Conservation (phyloP, 768 basidiomycete species). For the Cyclocybe cylindracea region DNA sequence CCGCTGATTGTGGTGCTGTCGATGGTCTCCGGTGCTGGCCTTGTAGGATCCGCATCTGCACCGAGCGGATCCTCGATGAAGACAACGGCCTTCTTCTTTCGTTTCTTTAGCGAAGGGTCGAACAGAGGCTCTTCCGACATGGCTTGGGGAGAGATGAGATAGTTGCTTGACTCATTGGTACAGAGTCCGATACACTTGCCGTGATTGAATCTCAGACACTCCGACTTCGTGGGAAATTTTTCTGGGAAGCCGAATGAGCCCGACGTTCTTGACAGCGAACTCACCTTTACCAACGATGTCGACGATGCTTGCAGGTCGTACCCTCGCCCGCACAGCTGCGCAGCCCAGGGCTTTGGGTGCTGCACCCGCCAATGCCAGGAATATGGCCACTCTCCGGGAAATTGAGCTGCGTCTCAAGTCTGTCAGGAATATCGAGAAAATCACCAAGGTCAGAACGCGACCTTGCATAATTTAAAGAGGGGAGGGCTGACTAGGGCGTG, state of each 20-base stretch:
- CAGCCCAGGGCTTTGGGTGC: constrained; percentile 37
- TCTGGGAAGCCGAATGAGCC: constrained; percentile 41
- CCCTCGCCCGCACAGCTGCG: constrained; percentile 39
- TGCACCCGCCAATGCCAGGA: constrained; percentile 61
- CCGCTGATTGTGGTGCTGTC: constrained; percentile 71
- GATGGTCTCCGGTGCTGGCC: constrained; percentile 73
- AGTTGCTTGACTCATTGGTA: constrained; percentile 6
- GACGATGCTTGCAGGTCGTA: constrained; percentile 50
- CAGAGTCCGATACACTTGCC: constrained; percentile 4
- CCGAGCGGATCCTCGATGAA: constrained; percentile 85
- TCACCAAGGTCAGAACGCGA: constrained; percentile 78
- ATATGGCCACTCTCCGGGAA: constrained; percentile 97
- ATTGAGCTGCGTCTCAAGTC: constrained; percentile 96
- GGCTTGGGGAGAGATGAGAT: constrained; percentile 31
- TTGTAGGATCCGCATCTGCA: constrained; percentile 80
- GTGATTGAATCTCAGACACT: constrained; percentile 25
- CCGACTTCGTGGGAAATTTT: constrained; percentile 32
- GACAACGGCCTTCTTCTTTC: constrained; percentile 85
- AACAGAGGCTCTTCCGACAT: constrained; percentile 76
- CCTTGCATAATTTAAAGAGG: constrained; percentile 16
- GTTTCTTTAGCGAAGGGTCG: constrained; percentile 82
- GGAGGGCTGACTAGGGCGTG: constrained; percentile 5
- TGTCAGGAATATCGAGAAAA: constrained; percentile 98
- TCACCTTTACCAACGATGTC: constrained; percentile 23
- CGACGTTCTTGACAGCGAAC: constrained; percentile 31